Percentiles rank a stretch among this genome's conserved stretches.
Conservation (phyloP, 768 basidiomycete genomes). For the Phylloporus rhodoxanthus region DNA sequence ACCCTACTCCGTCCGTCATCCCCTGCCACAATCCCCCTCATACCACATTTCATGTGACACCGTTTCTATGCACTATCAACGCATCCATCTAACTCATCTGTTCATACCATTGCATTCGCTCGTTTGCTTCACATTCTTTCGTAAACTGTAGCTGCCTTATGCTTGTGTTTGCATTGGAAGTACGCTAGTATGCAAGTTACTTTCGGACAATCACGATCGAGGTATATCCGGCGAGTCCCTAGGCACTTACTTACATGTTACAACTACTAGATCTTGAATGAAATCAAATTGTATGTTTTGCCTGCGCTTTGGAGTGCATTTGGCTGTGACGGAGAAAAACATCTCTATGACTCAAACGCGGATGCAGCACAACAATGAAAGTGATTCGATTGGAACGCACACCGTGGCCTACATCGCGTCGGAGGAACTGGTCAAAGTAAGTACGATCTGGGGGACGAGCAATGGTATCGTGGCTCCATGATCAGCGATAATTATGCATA, state of each 20-base stretch:
- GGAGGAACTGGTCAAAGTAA: slow-evolving; percentile 50
- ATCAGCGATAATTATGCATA: no score
- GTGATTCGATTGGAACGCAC: background rate
- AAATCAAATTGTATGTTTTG: background rate
- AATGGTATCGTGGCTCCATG: no score
- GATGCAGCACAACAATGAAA: slow-evolving; percentile 9
- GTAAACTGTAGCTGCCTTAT: background rate
- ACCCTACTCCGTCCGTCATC: background rate
- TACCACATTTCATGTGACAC: slow-evolving; percentile 7
- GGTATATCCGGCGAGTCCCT: background rate
- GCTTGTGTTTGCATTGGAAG: background rate
- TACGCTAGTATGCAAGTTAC: background rate
- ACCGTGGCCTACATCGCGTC: slow-evolving; percentile 50
- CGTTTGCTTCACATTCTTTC: slow-evolving; percentile 3
- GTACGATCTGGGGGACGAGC: background rate
- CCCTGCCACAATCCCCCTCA: slow-evolving; percentile 6
- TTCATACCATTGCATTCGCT: slow-evolving; percentile 7
- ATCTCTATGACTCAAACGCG: background rate
- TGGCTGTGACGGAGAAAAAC: no score
- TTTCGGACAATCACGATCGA: background rate
- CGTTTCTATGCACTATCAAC: background rate
- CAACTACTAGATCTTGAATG: background rate
- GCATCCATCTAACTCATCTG: slow-evolving; percentile 4
- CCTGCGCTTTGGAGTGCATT: no score
- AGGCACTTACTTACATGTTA: background rate